Conservation (phyloP, 139 green algal species). For the Cymbomonas tetramitiformis region DNA sequence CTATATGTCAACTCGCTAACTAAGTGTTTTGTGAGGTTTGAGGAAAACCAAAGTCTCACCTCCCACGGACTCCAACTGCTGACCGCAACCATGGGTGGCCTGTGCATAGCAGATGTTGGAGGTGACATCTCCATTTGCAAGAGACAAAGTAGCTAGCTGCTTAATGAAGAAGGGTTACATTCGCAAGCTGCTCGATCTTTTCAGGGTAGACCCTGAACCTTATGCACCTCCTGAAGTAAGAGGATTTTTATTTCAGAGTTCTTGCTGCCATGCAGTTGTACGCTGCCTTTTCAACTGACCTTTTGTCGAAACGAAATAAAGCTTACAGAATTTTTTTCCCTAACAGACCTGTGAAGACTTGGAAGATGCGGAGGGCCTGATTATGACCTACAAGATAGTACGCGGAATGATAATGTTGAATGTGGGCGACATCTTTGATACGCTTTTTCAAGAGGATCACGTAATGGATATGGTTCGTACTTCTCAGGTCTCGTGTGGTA, state of each 20-base stretch:
- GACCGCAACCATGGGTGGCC: too few relatives aligned
- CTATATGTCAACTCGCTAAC: too few relatives aligned
- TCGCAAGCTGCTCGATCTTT: constrained; percentile 62
- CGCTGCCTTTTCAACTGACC: too few relatives aligned
- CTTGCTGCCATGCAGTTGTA: too few relatives aligned
- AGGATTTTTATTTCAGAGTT: neutral
- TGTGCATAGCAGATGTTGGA: too few relatives aligned
- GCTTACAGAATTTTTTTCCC: neutral
- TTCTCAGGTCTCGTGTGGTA: too few relatives aligned
- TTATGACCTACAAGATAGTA: constrained; percentile 55
- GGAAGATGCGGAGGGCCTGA: constrained; percentile 64
- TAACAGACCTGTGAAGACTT: constrained; percentile 74
- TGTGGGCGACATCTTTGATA: constrained; percentile 70
- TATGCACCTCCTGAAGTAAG: neutral
- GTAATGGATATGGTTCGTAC: constrained; percentile 76
- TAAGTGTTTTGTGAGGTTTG: too few relatives aligned
- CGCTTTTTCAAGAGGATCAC: constrained; percentile 66
- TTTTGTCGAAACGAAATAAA: neutral
- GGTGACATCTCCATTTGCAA: constrained; percentile 4
- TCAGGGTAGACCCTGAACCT: too few relatives aligned
- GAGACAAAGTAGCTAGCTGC: constrained; percentile 6
- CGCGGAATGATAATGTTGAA: constrained; percentile 76
- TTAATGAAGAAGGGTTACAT: constrained; percentile 14
- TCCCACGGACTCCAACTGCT: too few relatives aligned
- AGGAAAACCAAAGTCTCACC: too few relatives aligned